These are phyloP conservation scores for Colletotrichum gloeosporioides DNA, from an alignment of 2,329 filamentous ascomycete genomes.

Conservation along the genomic window DNA sequence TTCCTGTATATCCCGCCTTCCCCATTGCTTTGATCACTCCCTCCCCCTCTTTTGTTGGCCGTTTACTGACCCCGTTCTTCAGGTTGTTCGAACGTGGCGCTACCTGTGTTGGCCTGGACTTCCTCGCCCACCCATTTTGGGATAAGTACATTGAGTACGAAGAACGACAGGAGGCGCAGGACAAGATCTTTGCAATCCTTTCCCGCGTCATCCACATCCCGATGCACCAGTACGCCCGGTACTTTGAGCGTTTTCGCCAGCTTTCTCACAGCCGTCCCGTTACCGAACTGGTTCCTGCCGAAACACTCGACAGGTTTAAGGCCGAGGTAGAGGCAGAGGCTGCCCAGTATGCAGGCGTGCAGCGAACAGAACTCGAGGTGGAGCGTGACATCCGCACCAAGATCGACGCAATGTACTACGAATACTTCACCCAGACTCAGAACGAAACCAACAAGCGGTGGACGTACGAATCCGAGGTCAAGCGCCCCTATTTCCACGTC, in stretches of 20 bases:
- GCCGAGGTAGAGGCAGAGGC: slow-evolving; percentile 74
- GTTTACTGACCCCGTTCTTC: slow-evolving; percentile 33
- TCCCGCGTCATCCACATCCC: slow-evolving; percentile 85
- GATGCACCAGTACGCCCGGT: slow-evolving; percentile 93
- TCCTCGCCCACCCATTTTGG: slow-evolving; percentile 95
- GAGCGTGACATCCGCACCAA: slow-evolving; percentile 83
- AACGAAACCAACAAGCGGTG: slow-evolving; percentile 90
- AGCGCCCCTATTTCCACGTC: slow-evolving; percentile 95
- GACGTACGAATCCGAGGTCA: slow-evolving; percentile 94
- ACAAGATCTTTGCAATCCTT: slow-evolving; percentile 85
- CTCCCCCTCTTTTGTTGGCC: slow-evolving; percentile 17
- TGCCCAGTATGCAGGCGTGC: slow-evolving; percentile 52
- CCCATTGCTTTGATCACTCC: slow-evolving; percentile 34
- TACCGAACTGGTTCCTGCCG: slow-evolving; percentile 71
- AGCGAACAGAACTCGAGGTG: slow-evolving; percentile 76
- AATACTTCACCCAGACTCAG: slow-evolving; percentile 82
- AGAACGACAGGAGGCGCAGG: slow-evolving; percentile 82
- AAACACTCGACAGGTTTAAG: slow-evolving; percentile 71
- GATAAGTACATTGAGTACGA: slow-evolving; percentile 99
- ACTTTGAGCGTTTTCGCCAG: slow-evolving; percentile 88
- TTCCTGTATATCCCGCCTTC: slow-evolving; percentile 66
- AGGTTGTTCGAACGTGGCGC: slow-evolving; percentile 95
- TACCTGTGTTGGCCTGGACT: slow-evolving; percentile 86
- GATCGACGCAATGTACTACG: slow-evolving; percentile 81
- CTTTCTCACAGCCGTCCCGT: slow-evolving; percentile 77